These are phyloP conservation scores for Pseudonectria foliicola DNA, from an alignment of 2,329 filamentous ascomycete species.

Conservation along the genomic window DNA sequence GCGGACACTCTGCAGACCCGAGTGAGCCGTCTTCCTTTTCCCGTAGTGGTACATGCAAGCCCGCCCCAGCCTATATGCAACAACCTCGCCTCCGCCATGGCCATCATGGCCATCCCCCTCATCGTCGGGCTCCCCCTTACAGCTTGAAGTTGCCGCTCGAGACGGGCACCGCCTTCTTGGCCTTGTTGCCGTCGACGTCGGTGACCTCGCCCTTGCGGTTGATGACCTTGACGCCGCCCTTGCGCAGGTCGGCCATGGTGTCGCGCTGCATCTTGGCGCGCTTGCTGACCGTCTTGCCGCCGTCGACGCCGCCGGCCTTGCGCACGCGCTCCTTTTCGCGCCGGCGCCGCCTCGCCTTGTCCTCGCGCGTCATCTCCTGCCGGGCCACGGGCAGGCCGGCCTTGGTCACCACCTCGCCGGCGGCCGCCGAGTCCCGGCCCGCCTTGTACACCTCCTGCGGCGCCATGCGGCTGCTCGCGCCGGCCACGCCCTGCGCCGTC, in stretches of 20 bases:
- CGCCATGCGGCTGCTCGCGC: constrained; percentile 68
- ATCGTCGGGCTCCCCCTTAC: constrained; percentile 25
- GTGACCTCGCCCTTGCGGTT: constrained; percentile 81
- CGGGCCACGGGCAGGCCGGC: constrained; percentile 69
- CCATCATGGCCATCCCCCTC: not conserved
- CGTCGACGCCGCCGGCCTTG: constrained; percentile 51
- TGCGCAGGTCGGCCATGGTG: constrained; percentile 63
- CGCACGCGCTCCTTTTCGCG: constrained; percentile 79
- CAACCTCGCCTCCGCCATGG: not conserved
- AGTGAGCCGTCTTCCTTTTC: no score
- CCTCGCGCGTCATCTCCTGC: constrained; percentile 83
- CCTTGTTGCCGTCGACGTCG: constrained; percentile 75
- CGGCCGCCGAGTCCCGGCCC: constrained; percentile 57
- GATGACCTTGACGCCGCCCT: constrained; percentile 86
- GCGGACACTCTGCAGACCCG: not conserved
- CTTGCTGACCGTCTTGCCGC: constrained; percentile 46
- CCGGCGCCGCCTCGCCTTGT: constrained; percentile 68
- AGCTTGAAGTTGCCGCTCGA: constrained; percentile 57
- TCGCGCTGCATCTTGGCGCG: constrained; percentile 43
- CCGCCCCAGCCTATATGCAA: constrained; percentile 1
- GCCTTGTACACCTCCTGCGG: constrained; percentile 91
- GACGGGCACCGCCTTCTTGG: constrained; percentile 43
- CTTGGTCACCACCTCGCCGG: constrained; percentile 70
- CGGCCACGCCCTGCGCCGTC: constrained; percentile 65
- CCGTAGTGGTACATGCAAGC: not conserved